Conservation (phyloP, 2,329 filamentous ascomycete species). For the Amauroascus niger region DNA sequence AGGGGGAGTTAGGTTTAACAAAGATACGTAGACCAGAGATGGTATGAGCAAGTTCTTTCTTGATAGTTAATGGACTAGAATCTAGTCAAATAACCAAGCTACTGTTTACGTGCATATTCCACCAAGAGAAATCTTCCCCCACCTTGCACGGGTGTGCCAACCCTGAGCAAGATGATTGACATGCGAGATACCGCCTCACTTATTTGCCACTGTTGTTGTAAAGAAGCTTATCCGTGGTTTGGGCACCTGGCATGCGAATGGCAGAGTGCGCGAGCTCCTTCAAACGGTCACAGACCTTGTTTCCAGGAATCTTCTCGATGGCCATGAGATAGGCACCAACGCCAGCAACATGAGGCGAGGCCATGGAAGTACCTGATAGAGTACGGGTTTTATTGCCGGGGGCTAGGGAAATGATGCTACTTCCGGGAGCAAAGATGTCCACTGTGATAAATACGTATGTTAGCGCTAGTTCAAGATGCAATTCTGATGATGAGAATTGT, state of each 20-base stretch:
- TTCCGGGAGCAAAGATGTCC: constrained; percentile 50
- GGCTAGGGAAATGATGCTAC: constrained; percentile 44
- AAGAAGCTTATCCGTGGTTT: constrained; percentile 24
- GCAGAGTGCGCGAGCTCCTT: constrained; percentile 42
- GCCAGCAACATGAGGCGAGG: constrained; percentile 42
- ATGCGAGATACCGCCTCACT: background rate
- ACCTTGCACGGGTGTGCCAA: background rate
- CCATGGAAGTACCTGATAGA: constrained; percentile 31
- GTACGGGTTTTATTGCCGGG: constrained; percentile 39
- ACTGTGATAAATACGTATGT: constrained; percentile 24
- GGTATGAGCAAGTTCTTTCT: too few relatives aligned
- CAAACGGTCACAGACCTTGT: constrained; percentile 41
- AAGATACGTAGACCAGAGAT: too few relatives aligned
- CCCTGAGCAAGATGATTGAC: too few relatives aligned
- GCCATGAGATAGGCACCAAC: constrained; percentile 44
- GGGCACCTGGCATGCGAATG: constrained; percentile 18
- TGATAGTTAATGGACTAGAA: too few relatives aligned
- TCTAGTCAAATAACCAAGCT: too few relatives aligned
- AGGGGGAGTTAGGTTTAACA: too few relatives aligned
- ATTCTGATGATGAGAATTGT: background rate
- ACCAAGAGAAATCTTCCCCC: background rate
- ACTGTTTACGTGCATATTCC: background rate
- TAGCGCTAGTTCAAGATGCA: background rate
- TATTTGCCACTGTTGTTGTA: constrained; percentile 21
- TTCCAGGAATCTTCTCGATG: constrained; percentile 42